Percentiles rank a stretch among this genome's conserved stretches.
These are phyloP conservation scores for Canavalia gladiata DNA, from an alignment of 306 rosid genomes.

Conservation along the genomic window DNA sequence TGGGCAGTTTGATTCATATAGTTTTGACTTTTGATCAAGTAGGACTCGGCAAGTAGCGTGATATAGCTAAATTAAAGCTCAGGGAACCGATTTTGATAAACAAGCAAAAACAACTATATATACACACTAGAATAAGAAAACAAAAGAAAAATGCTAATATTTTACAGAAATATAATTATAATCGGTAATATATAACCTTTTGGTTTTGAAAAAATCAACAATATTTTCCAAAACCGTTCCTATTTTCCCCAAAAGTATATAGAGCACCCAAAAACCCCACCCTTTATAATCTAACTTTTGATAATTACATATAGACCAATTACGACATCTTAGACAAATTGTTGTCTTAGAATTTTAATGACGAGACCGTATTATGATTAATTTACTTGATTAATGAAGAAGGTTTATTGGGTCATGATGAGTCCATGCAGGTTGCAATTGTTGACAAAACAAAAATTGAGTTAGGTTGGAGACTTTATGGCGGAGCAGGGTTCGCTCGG, in stretches of 20 bases:
- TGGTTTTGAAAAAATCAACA: constrained; percentile 54
- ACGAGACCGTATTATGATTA: constrained; percentile 34
- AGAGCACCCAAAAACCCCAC: constrained; percentile 40
- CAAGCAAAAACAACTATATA: constrained; percentile 30
- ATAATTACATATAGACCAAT: constrained; percentile 48
- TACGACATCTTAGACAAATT: constrained; percentile 39
- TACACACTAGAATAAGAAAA: constrained; percentile 37
- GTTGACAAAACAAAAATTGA: constrained; percentile 68
- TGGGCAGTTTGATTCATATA: constrained; percentile 10
- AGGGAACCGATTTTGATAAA: constrained; percentile 14
- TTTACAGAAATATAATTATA: constrained; percentile 46
- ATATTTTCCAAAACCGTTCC: constrained; percentile 60
- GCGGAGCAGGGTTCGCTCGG: constrained; percentile 63
- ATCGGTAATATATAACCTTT: constrained; percentile 19
- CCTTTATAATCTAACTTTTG: constrained; percentile 50
- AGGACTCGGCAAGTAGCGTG: too few relatives aligned
- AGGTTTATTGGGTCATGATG: constrained; percentile 51
- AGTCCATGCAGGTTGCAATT: constrained; percentile 74
- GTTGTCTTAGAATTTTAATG: constrained; percentile 44
- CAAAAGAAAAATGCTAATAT: constrained; percentile 15
- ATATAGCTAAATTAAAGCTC: constrained; percentile 1
- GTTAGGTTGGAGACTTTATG: constrained; percentile 62
- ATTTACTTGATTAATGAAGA: constrained; percentile 52
- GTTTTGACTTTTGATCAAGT: background rate
- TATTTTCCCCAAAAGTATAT: constrained; percentile 37